Conservation (phyloP, 495 filamentous ascomycete genomes). For the Podospora anserina region DNA sequence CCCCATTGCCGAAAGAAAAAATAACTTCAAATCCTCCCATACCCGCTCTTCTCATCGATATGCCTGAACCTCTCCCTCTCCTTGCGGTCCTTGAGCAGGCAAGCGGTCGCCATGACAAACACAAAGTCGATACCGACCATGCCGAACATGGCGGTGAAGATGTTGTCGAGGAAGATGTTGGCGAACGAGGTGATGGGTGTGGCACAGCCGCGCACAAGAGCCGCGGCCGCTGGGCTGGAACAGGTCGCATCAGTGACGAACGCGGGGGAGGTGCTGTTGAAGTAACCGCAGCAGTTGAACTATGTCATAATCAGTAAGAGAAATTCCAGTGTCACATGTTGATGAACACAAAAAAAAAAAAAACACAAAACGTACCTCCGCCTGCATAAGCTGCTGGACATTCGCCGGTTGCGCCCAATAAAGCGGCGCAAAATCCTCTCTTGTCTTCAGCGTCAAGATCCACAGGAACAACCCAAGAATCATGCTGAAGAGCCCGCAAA, state of each 20-base stretch:
- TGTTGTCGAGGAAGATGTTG: conserved; percentile 63
- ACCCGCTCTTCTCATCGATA: conserved; percentile 69
- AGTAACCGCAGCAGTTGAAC: conserved; percentile 75
- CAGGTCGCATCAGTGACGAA: conserved; percentile 62
- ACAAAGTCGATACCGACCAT: conserved; percentile 66
- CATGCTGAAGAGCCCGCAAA: conserved; percentile 62
- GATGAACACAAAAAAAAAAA: neutral
- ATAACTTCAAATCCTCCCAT: conserved; percentile 36
- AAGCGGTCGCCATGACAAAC: conserved; percentile 62
- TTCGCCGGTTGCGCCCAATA: conserved; percentile 52
- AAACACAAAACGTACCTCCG: conserved; percentile 47
- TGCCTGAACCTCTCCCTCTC: conserved; percentile 66
- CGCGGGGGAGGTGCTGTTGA: conserved; percentile 60
- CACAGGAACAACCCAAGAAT: conserved; percentile 63
- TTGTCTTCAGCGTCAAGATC: conserved; percentile 64
- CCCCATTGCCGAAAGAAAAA: neutral
- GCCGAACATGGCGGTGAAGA: conserved; percentile 74
- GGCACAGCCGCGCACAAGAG: conserved; percentile 63
- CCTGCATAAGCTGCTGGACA: conserved; percentile 62
- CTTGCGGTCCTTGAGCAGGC: conserved; percentile 68
- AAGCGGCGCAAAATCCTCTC: conserved; percentile 51
- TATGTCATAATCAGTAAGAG: conserved; percentile 33
- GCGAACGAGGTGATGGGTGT: conserved; percentile 59
- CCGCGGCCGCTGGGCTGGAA: conserved; percentile 58
- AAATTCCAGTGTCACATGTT: neutral